phyloP scores from a whole-genome alignment of 306 rosid species.

The Pachyrhizus erosus region DNA sequence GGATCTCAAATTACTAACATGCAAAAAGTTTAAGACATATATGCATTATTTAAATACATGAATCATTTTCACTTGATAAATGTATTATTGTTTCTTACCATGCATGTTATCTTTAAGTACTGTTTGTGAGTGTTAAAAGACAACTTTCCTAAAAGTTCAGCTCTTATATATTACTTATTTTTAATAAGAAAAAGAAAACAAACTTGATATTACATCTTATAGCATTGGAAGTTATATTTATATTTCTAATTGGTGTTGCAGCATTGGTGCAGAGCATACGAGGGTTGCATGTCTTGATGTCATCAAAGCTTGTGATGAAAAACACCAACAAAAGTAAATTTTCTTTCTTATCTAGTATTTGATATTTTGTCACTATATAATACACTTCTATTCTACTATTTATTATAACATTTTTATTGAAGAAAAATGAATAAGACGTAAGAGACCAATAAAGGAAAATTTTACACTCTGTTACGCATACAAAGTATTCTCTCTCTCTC shows the following conservation, averaged over 20 bases:
- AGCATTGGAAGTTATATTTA: constrained; percentile 25
- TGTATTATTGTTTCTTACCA: neutral
- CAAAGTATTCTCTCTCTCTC: too few relatives aligned
- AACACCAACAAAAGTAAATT: constrained; percentile 47
- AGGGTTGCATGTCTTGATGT: constrained; percentile 55
- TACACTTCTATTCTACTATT: neutral
- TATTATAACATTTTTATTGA: neutral
- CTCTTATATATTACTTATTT: neutral
- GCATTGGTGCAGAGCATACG: constrained; percentile 67
- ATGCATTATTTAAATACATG: neutral
- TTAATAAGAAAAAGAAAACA: neutral
- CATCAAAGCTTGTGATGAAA: constrained; percentile 57
- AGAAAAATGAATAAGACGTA: too few relatives aligned
- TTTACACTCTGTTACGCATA: too few relatives aligned
- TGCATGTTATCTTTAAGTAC: neutral
- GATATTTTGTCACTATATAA: neutral
- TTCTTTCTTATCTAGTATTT: neutral
- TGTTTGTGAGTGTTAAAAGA: neutral
- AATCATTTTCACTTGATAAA: neutral
- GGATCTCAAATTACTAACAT: neutral
- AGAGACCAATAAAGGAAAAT: too few relatives aligned
- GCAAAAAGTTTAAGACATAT: neutral
- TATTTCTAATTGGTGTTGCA: constrained; percentile 43
- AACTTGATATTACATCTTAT: constrained; percentile 15
- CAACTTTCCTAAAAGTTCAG: neutral